Conservation (phyloP, 495 filamentous ascomycete genomes). For the Penicillium maclennaniae region DNA sequence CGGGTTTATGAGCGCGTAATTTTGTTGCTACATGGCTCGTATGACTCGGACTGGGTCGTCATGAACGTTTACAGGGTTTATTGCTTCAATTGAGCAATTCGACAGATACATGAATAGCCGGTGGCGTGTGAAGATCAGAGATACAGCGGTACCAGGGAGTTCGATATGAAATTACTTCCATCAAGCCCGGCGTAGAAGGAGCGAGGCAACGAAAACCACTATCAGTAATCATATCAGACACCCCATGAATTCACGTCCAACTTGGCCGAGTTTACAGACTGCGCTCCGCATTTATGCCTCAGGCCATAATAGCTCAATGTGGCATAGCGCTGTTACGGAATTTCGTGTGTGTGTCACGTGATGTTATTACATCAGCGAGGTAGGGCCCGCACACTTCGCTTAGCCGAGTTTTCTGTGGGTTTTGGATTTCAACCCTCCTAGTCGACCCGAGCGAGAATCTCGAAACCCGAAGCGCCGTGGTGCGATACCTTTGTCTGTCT, state of each 20-base stretch:
- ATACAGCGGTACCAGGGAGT: too few relatives aligned
- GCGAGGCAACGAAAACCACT: background rate
- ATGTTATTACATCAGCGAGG: slow-evolving; percentile 10
- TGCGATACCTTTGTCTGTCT: slow-evolving; percentile 46
- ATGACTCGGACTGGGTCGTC: too few relatives aligned
- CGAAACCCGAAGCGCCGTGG: slow-evolving; percentile 38
- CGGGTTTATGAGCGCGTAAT: background rate
- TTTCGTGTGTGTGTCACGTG: slow-evolving; percentile 31
- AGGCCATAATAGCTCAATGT: background rate
- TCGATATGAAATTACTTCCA: too few relatives aligned
- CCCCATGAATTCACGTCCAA: background rate
- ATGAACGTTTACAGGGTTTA: too few relatives aligned
- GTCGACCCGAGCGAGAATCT: slow-evolving; percentile 36
- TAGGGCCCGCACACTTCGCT: slow-evolving; percentile 43
- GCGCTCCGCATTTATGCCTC: background rate
- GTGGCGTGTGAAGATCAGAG: too few relatives aligned
- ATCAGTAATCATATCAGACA: background rate
- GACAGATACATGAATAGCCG: too few relatives aligned
- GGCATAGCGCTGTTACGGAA: background rate
- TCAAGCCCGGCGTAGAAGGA: background rate
- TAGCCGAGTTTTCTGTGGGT: slow-evolving; percentile 51
- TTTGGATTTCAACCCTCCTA: slow-evolving; percentile 38
- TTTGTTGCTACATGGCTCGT: too few relatives aligned
- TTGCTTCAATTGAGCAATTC: too few relatives aligned
- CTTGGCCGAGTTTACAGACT: background rate